Evolutionary conservation across 352 stramenopile species (phyloP).

Genomic region (Phytopythium cucurbitacearum): DNA sequence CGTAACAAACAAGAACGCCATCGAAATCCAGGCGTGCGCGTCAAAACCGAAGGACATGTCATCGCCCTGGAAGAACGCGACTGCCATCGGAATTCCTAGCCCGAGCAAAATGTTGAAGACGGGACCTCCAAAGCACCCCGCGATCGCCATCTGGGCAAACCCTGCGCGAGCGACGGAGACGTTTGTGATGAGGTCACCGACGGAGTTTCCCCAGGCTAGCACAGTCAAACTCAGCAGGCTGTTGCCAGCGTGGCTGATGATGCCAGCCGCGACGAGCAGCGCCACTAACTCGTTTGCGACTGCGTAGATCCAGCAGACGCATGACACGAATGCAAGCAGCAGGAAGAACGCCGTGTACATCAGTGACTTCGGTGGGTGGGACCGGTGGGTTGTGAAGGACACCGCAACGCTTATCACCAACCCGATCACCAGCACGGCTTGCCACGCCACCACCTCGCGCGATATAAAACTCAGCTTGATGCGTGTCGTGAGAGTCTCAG

Average conservation of each 20-base stretch:
- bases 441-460: constrained; percentile 34
- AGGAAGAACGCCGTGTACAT: constrained; percentile 53
- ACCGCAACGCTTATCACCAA: constrained; percentile 51
- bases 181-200: constrained; percentile 81
- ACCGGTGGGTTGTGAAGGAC: constrained; percentile 64
- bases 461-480: constrained; percentile 13
- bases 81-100: constrained; percentile 66
- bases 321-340: constrained; percentile 70
- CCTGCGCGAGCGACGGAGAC: constrained; percentile 76
- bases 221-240: constrained; percentile 77
- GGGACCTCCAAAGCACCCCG: constrained; percentile 75
- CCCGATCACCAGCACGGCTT: constrained; percentile 23
- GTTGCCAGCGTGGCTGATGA: constrained; percentile 73
- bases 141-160: constrained; percentile 84
- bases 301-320: constrained; percentile 90
- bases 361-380: constrained; percentile 43
- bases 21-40: constrained; percentile 63
- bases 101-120: constrained; percentile 85
- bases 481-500: constrained; percentile 24
- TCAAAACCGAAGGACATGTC: constrained; percentile 48
- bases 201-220: constrained; percentile 81
- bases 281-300: constrained; percentile 86
- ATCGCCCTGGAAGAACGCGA: constrained; percentile 43
- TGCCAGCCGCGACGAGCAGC: constrained; percentile 66
- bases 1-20: constrained; percentile 63